phyloP scores from a whole-genome alignment of 257 asterid species.

The Nicotiana tabacum region DNA sequence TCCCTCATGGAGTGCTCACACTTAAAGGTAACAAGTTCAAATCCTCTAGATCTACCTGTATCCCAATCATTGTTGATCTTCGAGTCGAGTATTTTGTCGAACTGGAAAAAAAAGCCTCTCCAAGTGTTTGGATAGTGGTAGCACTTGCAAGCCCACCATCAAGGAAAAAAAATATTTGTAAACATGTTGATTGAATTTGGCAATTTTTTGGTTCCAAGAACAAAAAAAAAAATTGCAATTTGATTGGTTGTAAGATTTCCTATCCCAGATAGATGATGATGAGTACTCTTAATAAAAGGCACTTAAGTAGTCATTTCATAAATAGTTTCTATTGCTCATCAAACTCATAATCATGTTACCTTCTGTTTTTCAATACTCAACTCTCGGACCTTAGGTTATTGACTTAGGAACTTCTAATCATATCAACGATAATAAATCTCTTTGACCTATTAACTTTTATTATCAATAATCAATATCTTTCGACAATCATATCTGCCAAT shows the following conservation, averaged over 20 bases:
- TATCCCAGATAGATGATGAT: not conserved
- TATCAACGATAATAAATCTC: not conserved
- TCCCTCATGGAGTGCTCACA: too few relatives aligned
- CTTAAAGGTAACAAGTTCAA: too few relatives aligned
- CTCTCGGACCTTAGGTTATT: not conserved
- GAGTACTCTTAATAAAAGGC: not conserved
- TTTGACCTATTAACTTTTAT: not conserved
- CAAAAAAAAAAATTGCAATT: not conserved
- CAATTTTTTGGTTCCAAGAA: not conserved
- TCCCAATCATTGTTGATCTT: too few relatives aligned
- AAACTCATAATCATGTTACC: not conserved
- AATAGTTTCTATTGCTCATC: not conserved
- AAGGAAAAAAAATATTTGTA: too few relatives aligned
- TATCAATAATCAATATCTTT: not conserved
- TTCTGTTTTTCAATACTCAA: not conserved
- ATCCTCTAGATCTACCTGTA: too few relatives aligned
- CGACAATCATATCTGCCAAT: not conserved
- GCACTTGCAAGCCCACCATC: too few relatives aligned
- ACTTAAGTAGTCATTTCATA: not conserved
- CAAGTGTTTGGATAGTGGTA: too few relatives aligned
- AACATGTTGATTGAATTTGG: not conserved
- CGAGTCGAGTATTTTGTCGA: too few relatives aligned
- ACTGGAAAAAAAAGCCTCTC: too few relatives aligned
- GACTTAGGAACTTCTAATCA: not conserved
- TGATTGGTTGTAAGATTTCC: not conserved